Conservation (phyloP, 208 protist genomes). For the Crithidia fasciculata region DNA sequence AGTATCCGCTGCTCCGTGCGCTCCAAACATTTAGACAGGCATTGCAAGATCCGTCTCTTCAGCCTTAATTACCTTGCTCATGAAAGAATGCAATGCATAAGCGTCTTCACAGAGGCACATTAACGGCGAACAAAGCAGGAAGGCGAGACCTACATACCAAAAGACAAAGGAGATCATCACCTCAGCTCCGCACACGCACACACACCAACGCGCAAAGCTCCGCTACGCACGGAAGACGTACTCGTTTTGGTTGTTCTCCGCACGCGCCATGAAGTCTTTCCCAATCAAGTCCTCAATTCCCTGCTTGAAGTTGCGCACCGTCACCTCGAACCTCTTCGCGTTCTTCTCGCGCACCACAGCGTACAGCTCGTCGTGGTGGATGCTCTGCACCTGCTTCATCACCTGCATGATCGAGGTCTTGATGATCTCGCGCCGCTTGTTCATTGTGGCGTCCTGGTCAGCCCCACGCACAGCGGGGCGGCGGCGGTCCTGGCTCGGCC, state of each 20-base stretch:
- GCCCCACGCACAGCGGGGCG: slow-evolving; percentile 6
- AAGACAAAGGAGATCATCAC: not conserved
- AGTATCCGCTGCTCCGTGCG: too few relatives aligned
- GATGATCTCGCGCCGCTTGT: slow-evolving; percentile 29
- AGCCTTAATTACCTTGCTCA: too few relatives aligned
- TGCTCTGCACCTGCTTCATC: slow-evolving; percentile 46
- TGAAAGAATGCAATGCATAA: too few relatives aligned
- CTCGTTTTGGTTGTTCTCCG: slow-evolving; percentile 13
- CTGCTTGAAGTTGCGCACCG: slow-evolving; percentile 49
- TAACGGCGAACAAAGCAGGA: not conserved
- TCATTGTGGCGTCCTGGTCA: slow-evolving; percentile 14
- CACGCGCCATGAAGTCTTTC: slow-evolving; percentile 53
- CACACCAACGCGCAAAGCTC: too few relatives aligned
- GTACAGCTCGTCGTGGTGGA: slow-evolving; percentile 49
- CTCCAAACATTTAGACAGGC: too few relatives aligned
- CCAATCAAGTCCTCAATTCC: slow-evolving; percentile 62
- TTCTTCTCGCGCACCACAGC: slow-evolving; percentile 35
- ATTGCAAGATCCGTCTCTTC: too few relatives aligned
- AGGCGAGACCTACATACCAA: not conserved
- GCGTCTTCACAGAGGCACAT: too few relatives aligned
- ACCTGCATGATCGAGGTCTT: slow-evolving; percentile 46
- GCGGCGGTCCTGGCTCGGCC: slow-evolving; percentile 24
- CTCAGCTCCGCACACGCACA: not conserved
- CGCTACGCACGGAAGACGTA: slow-evolving; percentile 30
- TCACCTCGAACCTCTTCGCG: slow-evolving; percentile 34